A percentile compares a stretch with the other conserved stretches of the same genome.
Evolutionary conservation across 2,329 filamentous ascomycete species (phyloP).

Genomic region (Amesomyces nigricolor): DNA sequence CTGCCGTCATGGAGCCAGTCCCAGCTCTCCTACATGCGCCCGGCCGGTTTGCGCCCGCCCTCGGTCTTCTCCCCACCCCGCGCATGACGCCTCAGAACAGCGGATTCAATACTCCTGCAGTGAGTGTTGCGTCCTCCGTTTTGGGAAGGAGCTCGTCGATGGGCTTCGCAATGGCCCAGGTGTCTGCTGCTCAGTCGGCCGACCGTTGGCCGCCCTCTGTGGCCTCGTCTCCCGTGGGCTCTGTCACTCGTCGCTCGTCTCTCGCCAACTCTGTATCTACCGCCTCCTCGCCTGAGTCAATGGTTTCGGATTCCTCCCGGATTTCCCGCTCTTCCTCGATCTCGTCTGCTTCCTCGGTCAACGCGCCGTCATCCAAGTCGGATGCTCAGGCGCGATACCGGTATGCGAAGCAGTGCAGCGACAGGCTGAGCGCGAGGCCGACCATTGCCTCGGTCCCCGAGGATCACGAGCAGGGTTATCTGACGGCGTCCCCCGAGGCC

Average conservation of each 20-base stretch:
- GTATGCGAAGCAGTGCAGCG: constrained; percentile 52
- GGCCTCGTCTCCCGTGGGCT: constrained; percentile 49
- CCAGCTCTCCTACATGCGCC: constrained; percentile 39
- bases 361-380: constrained; percentile 54
- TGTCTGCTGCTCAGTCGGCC: constrained; percentile 43
- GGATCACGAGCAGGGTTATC: constrained; percentile 45
- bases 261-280: constrained; percentile 59
- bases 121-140: constrained; percentile 47
- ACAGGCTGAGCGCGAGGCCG: constrained; percentile 49
- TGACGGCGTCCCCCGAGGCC: constrained; percentile 53
- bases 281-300: constrained; percentile 61
- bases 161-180: constrained; percentile 55
- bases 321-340: constrained; percentile 60
- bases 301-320: constrained; percentile 58
- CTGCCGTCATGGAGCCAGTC: constrained; percentile 47
- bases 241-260: constrained; percentile 52
- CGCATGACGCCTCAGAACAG: constrained; percentile 52
- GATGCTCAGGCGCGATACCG: constrained; percentile 60
- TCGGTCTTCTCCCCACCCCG: constrained; percentile 54
- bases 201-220: constrained; percentile 48
- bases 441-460: constrained; percentile 54
- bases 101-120: constrained; percentile 56
- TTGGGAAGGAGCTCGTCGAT: constrained; percentile 50
- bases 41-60: constrained; percentile 45
- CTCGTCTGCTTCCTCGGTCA: constrained; percentile 57